Conservation (phyloP, 2,329 filamentous ascomycete species). For the Grosmannia serpens region DNA sequence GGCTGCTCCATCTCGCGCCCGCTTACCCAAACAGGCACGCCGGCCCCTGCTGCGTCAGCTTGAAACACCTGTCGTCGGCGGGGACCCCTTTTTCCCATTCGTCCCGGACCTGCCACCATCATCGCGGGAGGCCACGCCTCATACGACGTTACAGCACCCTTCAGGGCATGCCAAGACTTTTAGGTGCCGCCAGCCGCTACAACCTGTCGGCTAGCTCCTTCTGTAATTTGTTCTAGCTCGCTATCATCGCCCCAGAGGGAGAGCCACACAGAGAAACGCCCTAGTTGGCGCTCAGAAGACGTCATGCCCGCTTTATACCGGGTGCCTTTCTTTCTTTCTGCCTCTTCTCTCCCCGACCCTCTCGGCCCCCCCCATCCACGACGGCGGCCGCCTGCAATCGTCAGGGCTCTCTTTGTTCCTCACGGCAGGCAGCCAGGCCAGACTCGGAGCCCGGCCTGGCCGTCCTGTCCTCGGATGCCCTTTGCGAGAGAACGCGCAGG, state of each 20-base stretch:
- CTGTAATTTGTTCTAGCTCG: not conserved
- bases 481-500: not conserved
- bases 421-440: not conserved
- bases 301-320: no score
- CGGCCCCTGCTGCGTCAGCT: not conserved
- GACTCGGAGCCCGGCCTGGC: not conserved
- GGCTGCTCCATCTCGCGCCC: not conserved
- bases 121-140: no score
- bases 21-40: not conserved
- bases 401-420: slow-evolving; percentile 54
- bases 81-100: no score
- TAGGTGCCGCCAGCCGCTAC: not conserved
- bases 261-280: not conserved
- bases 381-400: slow-evolving; percentile 18
- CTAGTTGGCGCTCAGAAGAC: not conserved
- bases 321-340: no score
- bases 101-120: no score
- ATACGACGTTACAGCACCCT: no score
- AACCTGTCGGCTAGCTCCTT: not conserved
- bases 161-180: not conserved
- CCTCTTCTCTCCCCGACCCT: no score
- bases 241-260: not conserved
- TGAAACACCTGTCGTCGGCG: not conserved
- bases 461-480: not conserved
- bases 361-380: not conserved